A percentile compares a stretch with the other conserved stretches of the same genome.
Evolutionary conservation across 2,329 filamentous ascomycete genomes (phyloP).

Genomic region (Thelonectria blattea): DNA sequence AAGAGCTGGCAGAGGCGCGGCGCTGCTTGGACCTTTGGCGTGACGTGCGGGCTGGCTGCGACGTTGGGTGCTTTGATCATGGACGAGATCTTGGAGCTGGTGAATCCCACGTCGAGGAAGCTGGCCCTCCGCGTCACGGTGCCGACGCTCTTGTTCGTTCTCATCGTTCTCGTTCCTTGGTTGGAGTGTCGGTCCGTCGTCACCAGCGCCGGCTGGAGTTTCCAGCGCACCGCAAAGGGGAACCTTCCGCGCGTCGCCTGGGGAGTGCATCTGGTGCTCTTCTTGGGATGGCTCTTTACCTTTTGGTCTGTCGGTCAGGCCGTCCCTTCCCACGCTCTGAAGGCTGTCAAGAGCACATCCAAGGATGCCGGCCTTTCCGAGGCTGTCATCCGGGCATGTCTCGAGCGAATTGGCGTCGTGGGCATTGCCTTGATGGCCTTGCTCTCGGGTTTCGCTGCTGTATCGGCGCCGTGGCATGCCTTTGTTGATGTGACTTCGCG

Average conservation of each 20-base stretch:
- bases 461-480: conserved; percentile 85
- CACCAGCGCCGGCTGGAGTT: conserved; percentile 64
- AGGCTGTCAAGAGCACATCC: conserved; percentile 29
- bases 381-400: conserved; percentile 57
- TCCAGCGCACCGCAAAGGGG: conserved; percentile 63
- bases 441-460: conserved; percentile 87
- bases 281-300: conserved; percentile 70
- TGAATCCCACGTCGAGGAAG: conserved; percentile 70
- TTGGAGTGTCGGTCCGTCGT: conserved; percentile 76
- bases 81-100: conserved; percentile 80
- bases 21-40: conserved; percentile 72
- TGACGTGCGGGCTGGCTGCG: conserved; percentile 77
- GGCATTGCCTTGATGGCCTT: conserved; percentile 87
- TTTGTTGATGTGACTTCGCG: conserved; percentile 67
- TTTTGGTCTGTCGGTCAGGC: conserved; percentile 80
- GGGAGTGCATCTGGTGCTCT: conserved; percentile 66
- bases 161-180: conserved; percentile 78
- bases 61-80: conserved; percentile 82
- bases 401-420: conserved; percentile 79
- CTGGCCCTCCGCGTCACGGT: conserved; percentile 74
- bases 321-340: conserved; percentile 53
- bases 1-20: conserved; percentile 58
- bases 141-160: conserved; percentile 71
- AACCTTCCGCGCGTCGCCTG: conserved; percentile 66
- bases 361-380: conserved; percentile 43